Conservation (phyloP, 805 yeast genomes). For the Cephaloascus albidus region DNA sequence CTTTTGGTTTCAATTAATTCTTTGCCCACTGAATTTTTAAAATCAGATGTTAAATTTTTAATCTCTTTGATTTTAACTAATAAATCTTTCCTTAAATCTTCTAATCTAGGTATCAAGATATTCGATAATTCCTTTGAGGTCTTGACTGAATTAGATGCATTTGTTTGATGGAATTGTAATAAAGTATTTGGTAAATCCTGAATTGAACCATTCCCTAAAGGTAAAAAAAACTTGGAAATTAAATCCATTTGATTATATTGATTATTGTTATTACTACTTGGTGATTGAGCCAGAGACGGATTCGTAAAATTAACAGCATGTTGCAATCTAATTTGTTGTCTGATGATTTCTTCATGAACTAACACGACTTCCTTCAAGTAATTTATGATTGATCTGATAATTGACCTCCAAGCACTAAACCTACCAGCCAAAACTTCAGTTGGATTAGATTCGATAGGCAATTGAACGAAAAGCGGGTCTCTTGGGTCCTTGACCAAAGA, state of each 20-base stretch:
- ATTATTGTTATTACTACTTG: constrained; percentile 10
- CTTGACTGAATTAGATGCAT: constrained; percentile 2
- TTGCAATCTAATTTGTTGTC: constrained; percentile 74
- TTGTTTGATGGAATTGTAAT: constrained; percentile 32
- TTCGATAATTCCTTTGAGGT: constrained; percentile 29
- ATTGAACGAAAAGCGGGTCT: constrained; percentile 18
- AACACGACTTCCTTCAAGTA: constrained; percentile 75
- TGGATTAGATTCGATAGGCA: constrained; percentile 60
- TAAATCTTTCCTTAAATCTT: constrained; percentile 55
- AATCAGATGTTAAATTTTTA: constrained; percentile 72
- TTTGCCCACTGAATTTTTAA: constrained; percentile 62
- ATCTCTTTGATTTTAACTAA: constrained; percentile 82
- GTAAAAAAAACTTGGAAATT: constrained; percentile 49
- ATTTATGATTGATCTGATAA: constrained; percentile 63
- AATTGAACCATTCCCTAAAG: constrained; percentile 71
- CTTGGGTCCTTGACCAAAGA: constrained; percentile 26
- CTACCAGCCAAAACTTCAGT: constrained; percentile 81
- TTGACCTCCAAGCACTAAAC: constrained; percentile 78
- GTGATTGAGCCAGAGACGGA: constrained; percentile 27
- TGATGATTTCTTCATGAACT: constrained; percentile 80
- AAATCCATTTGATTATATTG: background rate
- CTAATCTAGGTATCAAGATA: constrained; percentile 30
- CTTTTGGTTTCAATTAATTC: constrained; percentile 61
- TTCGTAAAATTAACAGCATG: constrained; percentile 53
- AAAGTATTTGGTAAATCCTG: constrained; percentile 74